A percentile compares a stretch with the other conserved stretches of the same genome.
Conservation (phyloP, 2,329 filamentous ascomycete genomes). For the Lojkania enalia region DNA sequence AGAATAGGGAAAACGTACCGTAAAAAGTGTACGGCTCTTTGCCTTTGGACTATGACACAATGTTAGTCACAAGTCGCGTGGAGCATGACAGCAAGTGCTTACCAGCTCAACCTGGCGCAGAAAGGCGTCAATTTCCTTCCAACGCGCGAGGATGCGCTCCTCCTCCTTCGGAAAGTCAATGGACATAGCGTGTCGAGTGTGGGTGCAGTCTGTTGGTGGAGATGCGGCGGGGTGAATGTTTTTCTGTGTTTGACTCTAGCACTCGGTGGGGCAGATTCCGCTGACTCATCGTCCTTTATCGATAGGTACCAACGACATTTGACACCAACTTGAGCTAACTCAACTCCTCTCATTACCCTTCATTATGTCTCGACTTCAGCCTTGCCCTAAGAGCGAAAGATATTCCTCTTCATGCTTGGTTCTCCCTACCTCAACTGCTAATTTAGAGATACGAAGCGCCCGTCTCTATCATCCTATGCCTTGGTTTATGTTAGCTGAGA, state of each 20-base stretch:
- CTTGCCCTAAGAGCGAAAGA: too few species aligned
- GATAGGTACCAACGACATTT: slow-evolving; percentile 13
- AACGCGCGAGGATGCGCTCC: slow-evolving; percentile 79
- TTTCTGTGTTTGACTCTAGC: slow-evolving; percentile 32
- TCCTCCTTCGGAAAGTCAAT: slow-evolving; percentile 94
- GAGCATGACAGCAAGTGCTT: slow-evolving; percentile 11
- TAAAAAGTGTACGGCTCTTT: slow-evolving; percentile 92
- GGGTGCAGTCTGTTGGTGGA: slow-evolving; percentile 17
- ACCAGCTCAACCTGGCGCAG: slow-evolving; percentile 79
- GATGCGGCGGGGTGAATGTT: slow-evolving; percentile 31
- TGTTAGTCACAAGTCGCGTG: slow-evolving; percentile 6
- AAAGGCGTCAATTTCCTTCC: slow-evolving; percentile 92
- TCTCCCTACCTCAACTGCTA: too few species aligned
- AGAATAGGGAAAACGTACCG: slow-evolving; percentile 24
- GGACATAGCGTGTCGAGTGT: slow-evolving; percentile 60
- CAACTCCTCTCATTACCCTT: too few species aligned
- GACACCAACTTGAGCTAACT: background rate
- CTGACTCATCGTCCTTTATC: slow-evolving; percentile 21
- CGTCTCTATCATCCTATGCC: too few species aligned
- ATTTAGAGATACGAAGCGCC: too few species aligned
- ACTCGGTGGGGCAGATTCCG: slow-evolving; percentile 18
- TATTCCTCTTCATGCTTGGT: too few species aligned
- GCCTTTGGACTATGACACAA: slow-evolving; percentile 64
- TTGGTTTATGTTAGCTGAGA: too few species aligned
- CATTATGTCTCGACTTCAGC: too few species aligned